Conservation (phyloP, 495 filamentous ascomycete genomes). For the Penicillium pulvis region DNA sequence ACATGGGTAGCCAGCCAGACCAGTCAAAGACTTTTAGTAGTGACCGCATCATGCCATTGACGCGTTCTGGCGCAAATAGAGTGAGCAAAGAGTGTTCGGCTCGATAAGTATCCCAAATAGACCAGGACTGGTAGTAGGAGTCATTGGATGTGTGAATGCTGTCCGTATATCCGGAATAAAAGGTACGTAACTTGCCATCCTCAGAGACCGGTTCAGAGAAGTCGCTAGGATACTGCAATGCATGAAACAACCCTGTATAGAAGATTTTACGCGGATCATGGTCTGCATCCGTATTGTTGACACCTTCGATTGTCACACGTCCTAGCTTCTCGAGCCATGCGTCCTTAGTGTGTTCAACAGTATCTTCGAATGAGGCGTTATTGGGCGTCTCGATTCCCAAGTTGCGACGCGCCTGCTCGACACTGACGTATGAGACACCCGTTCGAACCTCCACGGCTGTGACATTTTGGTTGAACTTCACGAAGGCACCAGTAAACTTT, state of each 20-base stretch:
- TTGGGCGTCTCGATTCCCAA: constrained; percentile 24
- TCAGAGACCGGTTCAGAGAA: constrained; percentile 28
- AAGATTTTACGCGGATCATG: constrained; percentile 27
- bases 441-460: constrained; percentile 27
- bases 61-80: constrained; percentile 28
- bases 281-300: constrained; percentile 24
- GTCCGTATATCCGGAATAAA: constrained; percentile 33
- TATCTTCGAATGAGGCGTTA: constrained; percentile 20
- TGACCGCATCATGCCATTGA: constrained; percentile 34
- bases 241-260: constrained; percentile 30
- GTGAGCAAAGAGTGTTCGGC: constrained; percentile 30
- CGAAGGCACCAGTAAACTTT: constrained; percentile 30
- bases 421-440: constrained; percentile 30
- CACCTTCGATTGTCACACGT: constrained; percentile 25
- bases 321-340: constrained; percentile 31
- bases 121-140: constrained; percentile 36
- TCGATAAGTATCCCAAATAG: constrained; percentile 34
- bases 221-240: constrained; percentile 31
- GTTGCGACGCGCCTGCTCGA: constrained; percentile 31
- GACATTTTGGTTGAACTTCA: constrained; percentile 20
- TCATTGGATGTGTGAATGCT: constrained; percentile 22
- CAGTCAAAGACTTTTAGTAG: constrained; percentile 32
- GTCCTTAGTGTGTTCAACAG: constrained; percentile 21
- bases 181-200: constrained; percentile 6
- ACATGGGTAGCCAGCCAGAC: constrained; percentile 32